Conservation (phyloP, 139 green algal species). For the Trebouxia sp. region DNA sequence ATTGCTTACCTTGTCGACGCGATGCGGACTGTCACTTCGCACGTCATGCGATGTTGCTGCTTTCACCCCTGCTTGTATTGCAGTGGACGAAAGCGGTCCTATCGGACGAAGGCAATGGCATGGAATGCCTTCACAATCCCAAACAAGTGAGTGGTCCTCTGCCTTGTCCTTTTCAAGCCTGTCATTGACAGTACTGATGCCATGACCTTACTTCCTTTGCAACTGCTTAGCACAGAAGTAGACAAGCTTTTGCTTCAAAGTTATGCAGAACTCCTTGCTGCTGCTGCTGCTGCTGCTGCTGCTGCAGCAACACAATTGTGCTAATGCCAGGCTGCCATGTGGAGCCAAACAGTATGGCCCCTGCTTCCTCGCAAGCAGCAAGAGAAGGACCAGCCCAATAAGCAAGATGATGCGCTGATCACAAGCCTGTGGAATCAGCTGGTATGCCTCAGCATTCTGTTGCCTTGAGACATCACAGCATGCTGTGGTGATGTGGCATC, state of each 20-base stretch:
- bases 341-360: constrained; percentile 8
- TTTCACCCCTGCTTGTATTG: not conserved
- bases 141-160: constrained; percentile 4
- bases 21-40: too few species aligned
- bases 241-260: too few species aligned
- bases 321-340: constrained; percentile 15
- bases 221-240: too few species aligned
- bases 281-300: too few species aligned
- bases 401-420: constrained; percentile 12
- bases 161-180: not conserved
- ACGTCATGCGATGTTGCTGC: too few species aligned
- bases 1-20: too few species aligned
- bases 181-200: too few species aligned
- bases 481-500: too few species aligned
- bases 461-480: not conserved
- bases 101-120: not conserved
- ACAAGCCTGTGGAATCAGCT: not conserved
- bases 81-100: not conserved
- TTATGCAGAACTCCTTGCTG: too few species aligned
- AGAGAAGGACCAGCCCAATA: constrained; percentile 1
- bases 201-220: too few species aligned
- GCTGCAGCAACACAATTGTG: not conserved
- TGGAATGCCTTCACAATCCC: not conserved
- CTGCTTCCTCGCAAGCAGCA: not conserved
- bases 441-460: not conserved